Percentiles rank a stretch among this genome's conserved stretches.
Evolutionary conservation across 2,329 filamentous ascomycete species (phyloP).

Genomic region (Hymenoscyphus linearis): DNA sequence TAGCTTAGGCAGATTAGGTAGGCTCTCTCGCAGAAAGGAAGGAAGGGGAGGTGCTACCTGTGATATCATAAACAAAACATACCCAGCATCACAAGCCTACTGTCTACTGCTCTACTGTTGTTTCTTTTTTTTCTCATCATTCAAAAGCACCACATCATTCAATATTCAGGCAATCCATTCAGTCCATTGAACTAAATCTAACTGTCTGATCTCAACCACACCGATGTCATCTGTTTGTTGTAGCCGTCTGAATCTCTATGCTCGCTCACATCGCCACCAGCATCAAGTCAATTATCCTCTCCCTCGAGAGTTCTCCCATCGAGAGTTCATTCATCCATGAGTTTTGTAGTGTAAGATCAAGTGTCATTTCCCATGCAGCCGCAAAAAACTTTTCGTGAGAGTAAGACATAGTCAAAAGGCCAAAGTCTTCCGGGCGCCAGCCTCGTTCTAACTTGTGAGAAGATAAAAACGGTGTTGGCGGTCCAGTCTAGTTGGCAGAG

Average conservation of each 20-base stretch:
- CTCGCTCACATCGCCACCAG: constrained; percentile 7
- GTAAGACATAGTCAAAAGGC: background rate
- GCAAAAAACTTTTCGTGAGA: constrained; percentile 6
- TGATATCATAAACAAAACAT: background rate
- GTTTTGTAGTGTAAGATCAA: constrained; percentile 1
- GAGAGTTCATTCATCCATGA: constrained; percentile 1
- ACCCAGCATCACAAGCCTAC: background rate
- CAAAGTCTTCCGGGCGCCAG: background rate
- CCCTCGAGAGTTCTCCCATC: constrained; percentile 6
- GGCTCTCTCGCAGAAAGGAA: background rate
- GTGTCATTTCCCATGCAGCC: constrained; percentile 2
- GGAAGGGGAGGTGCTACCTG: background rate
- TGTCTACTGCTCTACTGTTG: background rate
- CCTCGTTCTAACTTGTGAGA: background rate
- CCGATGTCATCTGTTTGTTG: constrained; percentile 5
- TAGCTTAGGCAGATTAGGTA: background rate
- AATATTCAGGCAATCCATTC: constrained; percentile 4
- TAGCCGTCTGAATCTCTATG: constrained; percentile 2
- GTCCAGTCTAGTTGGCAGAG: constrained; percentile 5
- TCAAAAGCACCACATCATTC: background rate
- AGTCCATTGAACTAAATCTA: constrained; percentile 13
- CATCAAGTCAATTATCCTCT: constrained; percentile 19
- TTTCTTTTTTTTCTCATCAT: background rate
- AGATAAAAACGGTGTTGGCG: constrained; percentile 1
- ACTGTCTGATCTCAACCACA: constrained; percentile 5